phyloP scores from a whole-genome alignment of 164 flowering plant genomes.

The Chimonanthus salicifolius region DNA sequence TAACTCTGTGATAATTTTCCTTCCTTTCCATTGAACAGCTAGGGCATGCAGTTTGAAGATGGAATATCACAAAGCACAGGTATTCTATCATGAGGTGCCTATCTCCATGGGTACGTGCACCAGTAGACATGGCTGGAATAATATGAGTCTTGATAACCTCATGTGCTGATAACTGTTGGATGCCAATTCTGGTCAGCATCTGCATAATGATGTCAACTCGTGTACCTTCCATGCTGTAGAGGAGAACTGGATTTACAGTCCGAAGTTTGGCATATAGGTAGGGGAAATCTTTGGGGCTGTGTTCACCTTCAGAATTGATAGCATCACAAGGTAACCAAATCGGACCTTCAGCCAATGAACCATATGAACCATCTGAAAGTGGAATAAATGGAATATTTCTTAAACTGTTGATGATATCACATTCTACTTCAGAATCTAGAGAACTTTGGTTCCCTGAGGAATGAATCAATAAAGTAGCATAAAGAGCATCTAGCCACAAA shows the following conservation, averaged over 20 bases:
- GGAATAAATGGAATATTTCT: conserved; percentile 69
- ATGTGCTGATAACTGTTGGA: conserved; percentile 72
- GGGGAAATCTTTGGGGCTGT: conserved; percentile 47
- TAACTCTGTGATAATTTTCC: conserved; percentile 48
- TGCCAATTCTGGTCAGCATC: conserved; percentile 65
- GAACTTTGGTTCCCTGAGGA: conserved; percentile 23
- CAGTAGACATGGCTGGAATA: conserved; percentile 55
- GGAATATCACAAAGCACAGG: conserved; percentile 70
- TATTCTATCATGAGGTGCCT: conserved; percentile 61
- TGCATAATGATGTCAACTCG: conserved; percentile 29
- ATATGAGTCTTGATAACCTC: conserved; percentile 66
- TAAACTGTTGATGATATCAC: conserved; percentile 37
- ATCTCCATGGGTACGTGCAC: conserved; percentile 16
- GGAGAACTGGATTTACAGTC: conserved; percentile 56
- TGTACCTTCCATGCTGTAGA: conserved; percentile 25
- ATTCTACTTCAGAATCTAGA: conserved; percentile 20
- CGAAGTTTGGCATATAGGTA: conserved; percentile 58
- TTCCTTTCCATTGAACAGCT: conserved; percentile 52
- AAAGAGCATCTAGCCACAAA: conserved; percentile 55
- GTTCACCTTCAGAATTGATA: conserved; percentile 30
- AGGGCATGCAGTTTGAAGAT: conserved; percentile 62
- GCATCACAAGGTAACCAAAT: conserved; percentile 78
- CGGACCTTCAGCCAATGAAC: conserved; percentile 59
- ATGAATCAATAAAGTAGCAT: conserved; percentile 30
- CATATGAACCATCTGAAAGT: conserved; percentile 78